Base-by-base conservation (phyloP, 208 protist species). In the Trypanosoma theileri region DNA sequence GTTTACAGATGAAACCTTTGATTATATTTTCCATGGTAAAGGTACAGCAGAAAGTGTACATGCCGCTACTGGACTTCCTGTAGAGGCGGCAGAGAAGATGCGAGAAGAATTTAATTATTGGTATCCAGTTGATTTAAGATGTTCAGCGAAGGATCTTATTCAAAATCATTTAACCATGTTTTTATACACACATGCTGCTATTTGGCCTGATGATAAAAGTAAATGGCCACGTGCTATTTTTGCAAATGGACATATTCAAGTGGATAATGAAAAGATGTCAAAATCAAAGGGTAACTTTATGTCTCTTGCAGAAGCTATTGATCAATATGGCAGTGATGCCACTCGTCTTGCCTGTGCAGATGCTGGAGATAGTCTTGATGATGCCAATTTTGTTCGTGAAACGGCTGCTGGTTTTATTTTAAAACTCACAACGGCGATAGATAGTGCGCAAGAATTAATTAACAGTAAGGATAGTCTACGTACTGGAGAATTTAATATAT, bases 281-380 rank as follows among this genome's bases (percentile, higher is more conserved):
- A 99, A 99, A 84, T 98, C 90, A 0, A 99, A 94, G 35, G 99
- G 99, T 48, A 99, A 99, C 85, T 99, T 99, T 85, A 86, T 99
- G 54, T 99, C 98, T 14, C 62, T 99, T 45, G 22, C 64, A 14
- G 79, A 98, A 59, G 86, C 84, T 9, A 82, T 97, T 35, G 78
- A 96, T 21, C 71, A 67, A 16, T 98, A 95, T 72, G 80, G 80
- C 35, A 84, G 93, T 41, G 96, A 98, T 70, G 95, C 90, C 11
- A 99, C 95, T 52, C 91, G 99, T 51, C 82, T 99, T 22, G 93
- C 96, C 31, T 96, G 99, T 17, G 99, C 99, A 26, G 98, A 99
- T 77, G 92, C 98, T 48, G 99, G 99, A 68, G 99, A 99, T 85
- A 89, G 73, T 21, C 67, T 98, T 40, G 98, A 99, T 53, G 99